These are phyloP conservation scores for Coniferiporia weirii DNA, from an alignment of 1,284 basidiomycete genomes.

Conservation along the genomic window DNA sequence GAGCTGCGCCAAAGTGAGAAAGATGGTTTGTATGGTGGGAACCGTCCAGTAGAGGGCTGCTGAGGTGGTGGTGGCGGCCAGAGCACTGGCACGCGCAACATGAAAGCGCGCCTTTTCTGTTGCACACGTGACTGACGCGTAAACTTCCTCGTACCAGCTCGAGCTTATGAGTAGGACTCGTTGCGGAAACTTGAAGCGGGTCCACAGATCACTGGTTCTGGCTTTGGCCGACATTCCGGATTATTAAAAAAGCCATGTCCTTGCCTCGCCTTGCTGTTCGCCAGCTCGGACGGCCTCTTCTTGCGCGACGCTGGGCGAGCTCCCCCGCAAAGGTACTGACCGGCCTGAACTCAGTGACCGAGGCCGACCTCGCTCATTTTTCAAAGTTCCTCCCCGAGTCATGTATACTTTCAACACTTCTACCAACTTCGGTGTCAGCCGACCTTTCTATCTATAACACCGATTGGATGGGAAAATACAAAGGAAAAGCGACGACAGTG, in stretches of 20 bases:
- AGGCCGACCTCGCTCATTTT: conserved; percentile 60
- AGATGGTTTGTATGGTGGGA: no score
- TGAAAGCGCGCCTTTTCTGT: background rate
- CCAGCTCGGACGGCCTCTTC: background rate
- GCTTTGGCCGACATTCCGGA: no score
- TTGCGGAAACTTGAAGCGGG: no score
- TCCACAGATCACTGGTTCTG: no score
- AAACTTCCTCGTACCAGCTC: no score
- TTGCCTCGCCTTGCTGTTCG: conserved; percentile 3
- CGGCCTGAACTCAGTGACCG: conserved; percentile 41
- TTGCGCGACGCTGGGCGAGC: conserved; percentile 9
- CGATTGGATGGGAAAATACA: conserved; percentile 98
- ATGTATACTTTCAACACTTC: conserved; percentile 61
- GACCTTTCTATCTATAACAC: conserved; percentile 79
- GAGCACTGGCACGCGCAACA: background rate
- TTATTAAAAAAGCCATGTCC: conserved; percentile 1
- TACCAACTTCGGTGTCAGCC: conserved; percentile 38
- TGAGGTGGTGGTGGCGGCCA: background rate
- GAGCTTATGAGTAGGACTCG: no score
- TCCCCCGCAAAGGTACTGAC: conserved; percentile 5
- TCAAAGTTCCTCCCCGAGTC: conserved; percentile 51
- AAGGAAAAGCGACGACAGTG: conserved; percentile 78
- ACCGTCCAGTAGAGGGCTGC: background rate
- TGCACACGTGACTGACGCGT: background rate
- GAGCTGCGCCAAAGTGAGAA: no score